Evolutionary conservation across 371 early-diverging fungal species (phyloP), one percentile per base, ranked within the genome.

Genomic region (Phascolomyces articulosus): DNA sequence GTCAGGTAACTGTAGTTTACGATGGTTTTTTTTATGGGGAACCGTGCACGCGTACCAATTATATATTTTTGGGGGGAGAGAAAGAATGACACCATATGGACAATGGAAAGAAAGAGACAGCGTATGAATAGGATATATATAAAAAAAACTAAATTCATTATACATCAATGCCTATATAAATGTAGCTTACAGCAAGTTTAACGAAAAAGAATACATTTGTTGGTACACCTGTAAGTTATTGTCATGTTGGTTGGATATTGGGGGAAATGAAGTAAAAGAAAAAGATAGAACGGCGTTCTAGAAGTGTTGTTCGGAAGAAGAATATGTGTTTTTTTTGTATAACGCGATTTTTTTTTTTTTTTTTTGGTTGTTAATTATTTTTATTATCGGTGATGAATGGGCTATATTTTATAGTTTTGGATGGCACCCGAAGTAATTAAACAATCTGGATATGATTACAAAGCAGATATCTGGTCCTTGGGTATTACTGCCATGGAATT

Each of bases 391-490:
- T 13, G 44, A n/a, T 15, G 44, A n/a, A 13, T 44, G 44, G 44
- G 34, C n/a, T 41, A 13, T 11, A 23, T 28, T 28, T 21, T 68
- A n/a, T n/a, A 88, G 78, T 97, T 93, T 75, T 97, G 96, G 95
- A 96, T 98, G 95, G 98, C 98, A 2, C 99, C 99, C 6, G 98
- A 99, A 80, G 97, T 99, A 0, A 98, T 99, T 65, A 90, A 90
- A 66, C 93, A 95, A 75, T 92, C 94, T 3, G 97, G 96, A 16
- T 99, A 99, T 70, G 92, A 96, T 77, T 87, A 87, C 75, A 97
- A 96, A 87, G 98, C 97, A 0, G 99, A 99, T 82, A 96, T 98
- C 44, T 99, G 99, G 99, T 94, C 95, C 48, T 79, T 99, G 31
- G 99, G 99, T 11, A 98, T 99, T 64, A 97, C 98, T 3, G 96